Conservation (phyloP, 495 filamentous ascomycete genomes). For the Aspergillus funiculosus region DNA sequence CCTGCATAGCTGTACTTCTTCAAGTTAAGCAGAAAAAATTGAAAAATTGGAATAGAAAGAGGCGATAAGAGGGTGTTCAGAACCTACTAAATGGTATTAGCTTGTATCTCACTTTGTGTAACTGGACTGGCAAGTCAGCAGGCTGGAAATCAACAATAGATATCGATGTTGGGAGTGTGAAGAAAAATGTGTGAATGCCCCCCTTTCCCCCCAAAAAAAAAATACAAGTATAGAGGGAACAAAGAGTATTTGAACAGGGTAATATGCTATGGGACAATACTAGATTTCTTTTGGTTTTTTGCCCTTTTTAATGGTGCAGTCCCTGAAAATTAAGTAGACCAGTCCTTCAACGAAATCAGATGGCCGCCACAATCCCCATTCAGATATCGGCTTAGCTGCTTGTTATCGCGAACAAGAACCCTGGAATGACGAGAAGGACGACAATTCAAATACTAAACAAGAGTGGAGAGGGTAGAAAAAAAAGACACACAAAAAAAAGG, state of each 20-base stretch:
- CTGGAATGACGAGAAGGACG: background rate
- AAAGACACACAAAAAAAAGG: background rate
- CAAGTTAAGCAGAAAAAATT: too few relatives aligned
- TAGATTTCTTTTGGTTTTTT: background rate
- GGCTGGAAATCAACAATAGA: background rate
- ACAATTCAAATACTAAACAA: background rate
- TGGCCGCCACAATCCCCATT: background rate
- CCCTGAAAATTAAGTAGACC: too few relatives aligned
- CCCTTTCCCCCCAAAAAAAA: background rate
- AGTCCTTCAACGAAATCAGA: background rate
- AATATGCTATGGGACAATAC: background rate
- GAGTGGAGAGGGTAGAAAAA: background rate
- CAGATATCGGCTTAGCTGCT: background rate
- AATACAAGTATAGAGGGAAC: background rate
- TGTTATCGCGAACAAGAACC: background rate
- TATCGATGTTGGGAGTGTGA: background rate
- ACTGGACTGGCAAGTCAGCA: too few relatives aligned
- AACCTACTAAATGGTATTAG: background rate
- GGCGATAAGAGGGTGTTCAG: background rate
- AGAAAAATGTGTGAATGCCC: background rate
- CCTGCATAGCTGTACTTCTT: too few relatives aligned
- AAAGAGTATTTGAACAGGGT: background rate
- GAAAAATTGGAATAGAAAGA: too few relatives aligned
- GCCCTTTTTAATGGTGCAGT: background rate
- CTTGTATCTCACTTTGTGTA: background rate